Evolutionary conservation across 2,329 filamentous ascomycete genomes (phyloP).

Genomic region (Venturia nashicola): DNA sequence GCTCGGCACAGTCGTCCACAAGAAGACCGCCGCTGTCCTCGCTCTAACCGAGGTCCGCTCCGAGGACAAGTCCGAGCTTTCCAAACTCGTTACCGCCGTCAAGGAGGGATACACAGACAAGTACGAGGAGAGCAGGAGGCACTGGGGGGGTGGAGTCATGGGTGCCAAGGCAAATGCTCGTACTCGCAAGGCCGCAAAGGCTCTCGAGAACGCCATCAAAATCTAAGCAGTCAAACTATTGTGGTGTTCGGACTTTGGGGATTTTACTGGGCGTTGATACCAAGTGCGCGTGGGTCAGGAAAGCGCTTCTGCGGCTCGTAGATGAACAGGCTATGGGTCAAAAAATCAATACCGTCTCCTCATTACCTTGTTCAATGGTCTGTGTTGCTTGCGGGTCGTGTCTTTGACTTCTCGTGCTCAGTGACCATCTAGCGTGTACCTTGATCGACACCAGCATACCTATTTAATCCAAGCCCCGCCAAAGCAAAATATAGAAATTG

Average conservation of each 20-base stretch:
- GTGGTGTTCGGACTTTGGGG: background rate
- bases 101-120: constrained; percentile 98
- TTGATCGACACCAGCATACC: background rate
- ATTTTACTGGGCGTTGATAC: background rate
- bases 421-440: background rate
- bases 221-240: constrained; percentile 50
- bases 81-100: constrained; percentile 90
- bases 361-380: background rate
- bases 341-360: constrained; percentile 1
- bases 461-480: background rate
- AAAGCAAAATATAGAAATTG: background rate
- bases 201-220: constrained; percentile 89
- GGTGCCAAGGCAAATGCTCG: constrained; percentile 77
- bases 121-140: constrained; percentile 79
- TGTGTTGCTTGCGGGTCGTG: background rate
- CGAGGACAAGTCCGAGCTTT: constrained; percentile 96
- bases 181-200: constrained; percentile 84
- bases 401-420: background rate
- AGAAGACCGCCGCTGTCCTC: constrained; percentile 97
- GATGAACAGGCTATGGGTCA: background rate
- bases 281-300: constrained; percentile 1
- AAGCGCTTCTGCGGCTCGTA: constrained; percentile 1
- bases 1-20: constrained; percentile 97
- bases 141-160: constrained; percentile 99
- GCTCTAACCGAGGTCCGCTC: constrained; percentile 92